Conservation (phyloP, 495 filamentous ascomycete species). For the Neurospora discreta region DNA sequence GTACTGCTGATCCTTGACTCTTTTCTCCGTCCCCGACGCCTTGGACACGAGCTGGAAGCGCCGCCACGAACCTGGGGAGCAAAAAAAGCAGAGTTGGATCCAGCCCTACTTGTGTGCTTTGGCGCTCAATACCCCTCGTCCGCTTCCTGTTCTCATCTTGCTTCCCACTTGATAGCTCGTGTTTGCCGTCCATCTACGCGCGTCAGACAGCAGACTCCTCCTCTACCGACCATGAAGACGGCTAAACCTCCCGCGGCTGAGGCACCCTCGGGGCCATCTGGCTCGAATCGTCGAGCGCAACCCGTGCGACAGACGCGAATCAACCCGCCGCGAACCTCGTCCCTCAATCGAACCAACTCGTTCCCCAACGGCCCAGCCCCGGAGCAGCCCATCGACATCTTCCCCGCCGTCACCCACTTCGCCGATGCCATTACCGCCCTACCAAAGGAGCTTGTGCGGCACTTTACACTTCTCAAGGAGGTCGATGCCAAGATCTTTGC, state of each 20-base stretch:
- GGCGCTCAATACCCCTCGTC: not conserved
- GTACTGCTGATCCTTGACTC: not conserved
- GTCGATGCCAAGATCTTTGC: constrained; percentile 89
- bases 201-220: not conserved
- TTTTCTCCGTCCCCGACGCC: not conserved
- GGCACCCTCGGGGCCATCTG: constrained; percentile 23
- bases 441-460: constrained; percentile 84
- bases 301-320: constrained; percentile 49
- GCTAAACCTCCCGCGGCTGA: constrained; percentile 28
- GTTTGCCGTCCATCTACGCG: not conserved
- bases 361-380: constrained; percentile 29
- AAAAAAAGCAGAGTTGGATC: not conserved
- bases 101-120: not conserved
- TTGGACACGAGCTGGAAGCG: not conserved
- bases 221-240: constrained; percentile 35
- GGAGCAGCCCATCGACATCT: constrained; percentile 52
- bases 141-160: not conserved
- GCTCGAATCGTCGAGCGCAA: constrained; percentile 44
- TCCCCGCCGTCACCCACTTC: constrained; percentile 89
- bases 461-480: constrained; percentile 91
- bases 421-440: constrained; percentile 86
- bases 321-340: constrained; percentile 38
- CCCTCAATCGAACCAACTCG: constrained; percentile 33
- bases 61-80: not conserved
- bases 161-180: not conserved